Base-by-base conservation (phyloP, 2,329 filamentous ascomycete species). In the Albophoma yamanashiensis region DNA sequence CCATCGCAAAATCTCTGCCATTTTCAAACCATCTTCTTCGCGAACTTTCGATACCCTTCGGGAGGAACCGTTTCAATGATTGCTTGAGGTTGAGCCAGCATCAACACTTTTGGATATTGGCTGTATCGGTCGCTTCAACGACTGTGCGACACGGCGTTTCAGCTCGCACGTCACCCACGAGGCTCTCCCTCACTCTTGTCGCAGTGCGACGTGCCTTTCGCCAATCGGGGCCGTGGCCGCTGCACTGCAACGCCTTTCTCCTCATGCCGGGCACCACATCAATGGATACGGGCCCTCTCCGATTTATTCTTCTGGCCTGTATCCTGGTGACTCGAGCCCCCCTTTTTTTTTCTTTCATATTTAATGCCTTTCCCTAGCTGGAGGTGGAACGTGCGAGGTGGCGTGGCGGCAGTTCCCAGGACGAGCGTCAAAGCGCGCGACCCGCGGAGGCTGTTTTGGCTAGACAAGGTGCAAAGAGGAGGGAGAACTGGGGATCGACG, bases 11-110 rank as follows among this genome's bases (percentile, higher is more conserved):
- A 59, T 65, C 58, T 68, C 62, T 66, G 58, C 40, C 55, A 53
- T 64, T 65, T 66, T 61, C 9, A 15, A 14, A 47, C 43, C 14
- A 58, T 53, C 67, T 53, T 63, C 60, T 61, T 61, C 58, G 62
- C 53, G 43, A 61, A 61, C 62, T 60, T 65, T 71, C 67, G 70
- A 72, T 72, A 73, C 71, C 69, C 71, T 68, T 68, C 64, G 66
- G 66, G 67, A 68, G 67, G 68, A 66, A 43, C 40, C 45, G 43
- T 58, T 56, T 55, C 42, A 42, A 42, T 55, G 55, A 63, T 59
- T 43, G 38, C 36, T 22, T 56, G 47, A 57, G 53, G 11, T 55
- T 22, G 62, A 52, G 38, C 56, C 34, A 39, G 43, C 55, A 17
- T 45, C 43, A 36, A 14, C 31, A 53, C 27, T 36, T 53, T 53